Evolutionary conservation across 1,284 basidiomycete genomes (phyloP).

Genomic region (Trichosporon coremiiforme): DNA sequence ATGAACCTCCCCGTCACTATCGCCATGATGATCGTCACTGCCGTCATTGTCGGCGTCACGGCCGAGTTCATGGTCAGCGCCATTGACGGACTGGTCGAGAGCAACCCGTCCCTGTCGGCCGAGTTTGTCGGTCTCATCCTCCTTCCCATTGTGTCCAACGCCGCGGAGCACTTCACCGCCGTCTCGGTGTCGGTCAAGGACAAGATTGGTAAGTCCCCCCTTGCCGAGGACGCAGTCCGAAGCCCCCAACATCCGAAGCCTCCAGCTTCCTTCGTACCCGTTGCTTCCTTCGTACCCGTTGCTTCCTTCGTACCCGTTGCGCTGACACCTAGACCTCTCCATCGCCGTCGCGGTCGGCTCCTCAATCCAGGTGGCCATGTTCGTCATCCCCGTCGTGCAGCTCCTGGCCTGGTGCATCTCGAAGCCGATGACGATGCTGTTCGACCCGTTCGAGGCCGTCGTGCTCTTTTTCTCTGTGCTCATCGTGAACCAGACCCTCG

Average conservation of each 20-base stretch:
- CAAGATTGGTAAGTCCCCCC: conserved; percentile 46
- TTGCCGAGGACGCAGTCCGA: no score
- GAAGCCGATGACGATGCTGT: conserved; percentile 59
- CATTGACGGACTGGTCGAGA: conserved; percentile 52
- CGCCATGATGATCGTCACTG: conserved; percentile 46
- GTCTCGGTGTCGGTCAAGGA: conserved; percentile 82
- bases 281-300: no score
- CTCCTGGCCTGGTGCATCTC: conserved; percentile 59
- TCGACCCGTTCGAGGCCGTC: conserved; percentile 57
- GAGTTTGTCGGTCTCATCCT: conserved; percentile 73
- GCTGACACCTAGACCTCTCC: conserved; percentile 50
- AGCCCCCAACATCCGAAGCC: no score
- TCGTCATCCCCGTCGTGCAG: conserved; percentile 75
- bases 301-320: no score
- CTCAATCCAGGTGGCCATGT: conserved; percentile 82
- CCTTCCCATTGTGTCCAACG: conserved; percentile 46
- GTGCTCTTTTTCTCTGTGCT: conserved; percentile 67
- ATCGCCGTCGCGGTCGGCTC: conserved; percentile 85
- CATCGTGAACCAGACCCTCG: conserved; percentile 77
- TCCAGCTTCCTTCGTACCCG: no score
- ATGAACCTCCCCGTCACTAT: conserved; percentile 60
- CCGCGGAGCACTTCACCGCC: conserved; percentile 78
- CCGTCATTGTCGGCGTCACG: conserved; percentile 63
- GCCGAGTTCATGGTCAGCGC: conserved; percentile 66
- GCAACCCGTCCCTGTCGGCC: conserved; percentile 60